Evolutionary conservation across 352 stramenopile species (phyloP).

Genomic region (Phytophthora hibernalis): DNA sequence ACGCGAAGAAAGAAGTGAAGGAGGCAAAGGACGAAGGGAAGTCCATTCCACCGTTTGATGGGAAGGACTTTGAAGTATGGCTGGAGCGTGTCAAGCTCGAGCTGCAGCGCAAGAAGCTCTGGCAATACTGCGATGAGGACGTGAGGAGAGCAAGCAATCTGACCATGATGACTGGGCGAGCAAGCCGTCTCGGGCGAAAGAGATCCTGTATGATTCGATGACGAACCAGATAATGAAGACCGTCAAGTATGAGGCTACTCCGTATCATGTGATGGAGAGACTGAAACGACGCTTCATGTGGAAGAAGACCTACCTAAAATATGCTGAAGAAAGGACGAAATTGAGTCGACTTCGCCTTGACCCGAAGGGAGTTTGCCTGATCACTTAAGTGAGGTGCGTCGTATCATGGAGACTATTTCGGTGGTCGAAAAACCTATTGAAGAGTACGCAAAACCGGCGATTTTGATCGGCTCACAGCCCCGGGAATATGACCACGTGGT

Average conservation of each 20-base stretch:
- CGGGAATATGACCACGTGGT: background rate
- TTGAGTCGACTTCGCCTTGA: background rate
- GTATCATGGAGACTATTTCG: background rate
- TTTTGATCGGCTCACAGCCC: background rate
- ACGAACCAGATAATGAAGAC: conserved; percentile 6
- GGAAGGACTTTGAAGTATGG: no score
- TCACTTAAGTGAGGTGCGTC: background rate
- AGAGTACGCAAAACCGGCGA: background rate
- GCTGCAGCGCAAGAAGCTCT: no score
- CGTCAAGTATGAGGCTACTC: conserved; percentile 2
- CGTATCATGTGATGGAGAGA: conserved; percentile 1
- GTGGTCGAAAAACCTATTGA: background rate
- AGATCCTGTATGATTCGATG: background rate
- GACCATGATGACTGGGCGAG: background rate
- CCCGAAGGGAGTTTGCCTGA: background rate
- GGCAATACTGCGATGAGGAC: no score
- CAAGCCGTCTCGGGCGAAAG: background rate
- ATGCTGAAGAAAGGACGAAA: conserved; percentile 2
- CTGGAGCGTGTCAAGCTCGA: no score
- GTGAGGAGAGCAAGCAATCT: conserved; percentile 1
- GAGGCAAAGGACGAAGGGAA: no score
- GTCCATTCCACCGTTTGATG: no score
- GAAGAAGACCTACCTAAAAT: conserved; percentile 1
- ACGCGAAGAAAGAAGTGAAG: no score
- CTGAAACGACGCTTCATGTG: background rate